Base-by-base conservation (phyloP, 2,329 filamentous ascomycete genomes). In the Meredithiella fracta region DNA sequence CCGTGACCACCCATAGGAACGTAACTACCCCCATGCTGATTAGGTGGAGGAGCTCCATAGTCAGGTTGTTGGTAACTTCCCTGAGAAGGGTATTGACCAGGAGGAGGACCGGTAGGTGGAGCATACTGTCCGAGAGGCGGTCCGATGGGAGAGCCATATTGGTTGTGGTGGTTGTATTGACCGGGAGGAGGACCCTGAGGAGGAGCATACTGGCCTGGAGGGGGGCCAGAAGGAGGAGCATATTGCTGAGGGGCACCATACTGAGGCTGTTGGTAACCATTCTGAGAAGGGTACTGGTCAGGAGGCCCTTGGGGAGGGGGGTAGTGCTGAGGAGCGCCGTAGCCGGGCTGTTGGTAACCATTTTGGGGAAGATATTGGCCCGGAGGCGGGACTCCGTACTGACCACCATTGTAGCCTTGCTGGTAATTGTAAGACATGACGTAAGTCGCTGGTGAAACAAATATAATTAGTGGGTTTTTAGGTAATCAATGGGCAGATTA, bases 1-100 rank as follows among this genome's bases (percentile, higher is more conserved):
- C 71, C 2, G 71, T 71, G 38, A 68, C 69, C 47, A 70, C 69
- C 26, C 66, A 65, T 29, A 15, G 31, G 49, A n/a, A 31, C 17
- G 29, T 52, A 44, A 4, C 47, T 49, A 8, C 31, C 23, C 8
- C 40, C 17, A 22, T 34, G 53, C 15, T 26, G 44, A 2, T 49
- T 7, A 49, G 44, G 44, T 1, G 22, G 44, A 11, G 44, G 44
- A 42, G 38, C 38, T 4, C 38, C 38, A n/a, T 42, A 42, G 44
- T 22, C 44, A 23, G 44, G 44, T 26, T 23, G 44, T 23, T 7
- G 44, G 20, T 23, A 23, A 22, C 22, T 8, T 11, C n/a, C 8
- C 7, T 49, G 44, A 20, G 17, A 15, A 8, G 20, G 20, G 22
- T 49, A 49, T 7, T 49, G 44, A 8, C 44, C 23, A 11, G 44